Percentiles rank a stretch among this genome's conserved stretches.
phyloP scores from a whole-genome alignment of 352 stramenopile species.

The Lagenidium sp. region DNA sequence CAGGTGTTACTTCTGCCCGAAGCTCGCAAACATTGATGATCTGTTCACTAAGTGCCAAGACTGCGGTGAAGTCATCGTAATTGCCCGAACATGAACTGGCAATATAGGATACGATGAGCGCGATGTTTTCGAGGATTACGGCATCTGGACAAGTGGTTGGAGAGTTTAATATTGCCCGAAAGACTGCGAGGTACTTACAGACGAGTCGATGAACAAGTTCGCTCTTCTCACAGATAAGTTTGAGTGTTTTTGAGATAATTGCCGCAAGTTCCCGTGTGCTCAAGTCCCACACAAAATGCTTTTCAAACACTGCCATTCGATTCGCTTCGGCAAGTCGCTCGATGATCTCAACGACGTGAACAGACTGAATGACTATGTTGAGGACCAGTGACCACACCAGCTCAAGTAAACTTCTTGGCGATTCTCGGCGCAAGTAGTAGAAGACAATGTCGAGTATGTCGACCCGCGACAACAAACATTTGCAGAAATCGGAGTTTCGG shows the following conservation, averaged over 20 bases:
- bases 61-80: conserved; percentile 1
- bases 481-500: neutral
- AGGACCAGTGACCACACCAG: conserved; percentile 5
- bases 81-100: neutral
- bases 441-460: conserved; percentile 4
- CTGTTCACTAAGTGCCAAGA: neutral
- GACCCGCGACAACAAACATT: neutral
- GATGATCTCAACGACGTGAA: conserved; percentile 1
- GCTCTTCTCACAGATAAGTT: neutral
- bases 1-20: neutral
- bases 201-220: neutral
- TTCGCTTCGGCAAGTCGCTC: neutral
- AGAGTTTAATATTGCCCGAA: neutral
- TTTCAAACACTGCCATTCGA: neutral
- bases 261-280: neutral
- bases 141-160: neutral
- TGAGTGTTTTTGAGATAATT: neutral
- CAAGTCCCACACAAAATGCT: neutral
- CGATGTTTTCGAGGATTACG: conserved; percentile 1
- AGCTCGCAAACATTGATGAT: neutral
- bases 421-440: neutral
- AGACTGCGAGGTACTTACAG: conserved; percentile 1
- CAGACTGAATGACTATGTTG: conserved; percentile 1
- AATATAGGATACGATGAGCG: conserved; percentile 1
- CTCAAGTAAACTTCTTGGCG: neutral